Conservation (phyloP, 2,329 filamentous ascomycete species). For the Microsporum audouinii region DNA sequence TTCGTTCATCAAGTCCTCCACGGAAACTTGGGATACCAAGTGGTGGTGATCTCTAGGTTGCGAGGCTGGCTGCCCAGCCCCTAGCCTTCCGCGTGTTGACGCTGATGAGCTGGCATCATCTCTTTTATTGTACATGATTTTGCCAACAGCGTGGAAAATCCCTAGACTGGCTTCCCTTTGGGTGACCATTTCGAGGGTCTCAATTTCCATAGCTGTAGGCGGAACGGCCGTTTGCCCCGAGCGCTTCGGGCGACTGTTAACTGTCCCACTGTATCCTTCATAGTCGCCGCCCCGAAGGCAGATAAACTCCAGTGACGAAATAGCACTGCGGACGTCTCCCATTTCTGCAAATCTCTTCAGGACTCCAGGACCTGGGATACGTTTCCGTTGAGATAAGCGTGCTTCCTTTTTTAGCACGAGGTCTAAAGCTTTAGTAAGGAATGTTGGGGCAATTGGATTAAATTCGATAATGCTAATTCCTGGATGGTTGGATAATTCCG, state of each 20-base stretch:
- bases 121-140: slow-evolving; percentile 92
- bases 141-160: slow-evolving; percentile 92
- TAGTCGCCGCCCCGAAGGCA: slow-evolving; percentile 70
- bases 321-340: slow-evolving; percentile 85
- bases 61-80: slow-evolving; percentile 46
- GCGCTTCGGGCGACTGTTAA: slow-evolving; percentile 57
- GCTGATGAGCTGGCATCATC: slow-evolving; percentile 34
- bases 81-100: slow-evolving; percentile 17
- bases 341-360: slow-evolving; percentile 71
- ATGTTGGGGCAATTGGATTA: slow-evolving; percentile 78
- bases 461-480: slow-evolving; percentile 76
- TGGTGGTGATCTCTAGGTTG: slow-evolving; percentile 48
- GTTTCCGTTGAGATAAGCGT: slow-evolving; percentile 54
- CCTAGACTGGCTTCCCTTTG: slow-evolving; percentile 82
- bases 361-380: slow-evolving; percentile 65
- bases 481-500: slow-evolving; percentile 72
- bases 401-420: slow-evolving; percentile 76
- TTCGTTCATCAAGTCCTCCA: slow-evolving; percentile 77
- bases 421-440: slow-evolving; percentile 74
- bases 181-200: slow-evolving; percentile 68
- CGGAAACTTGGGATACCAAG: slow-evolving; percentile 52
- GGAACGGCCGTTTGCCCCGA: slow-evolving; percentile 33
- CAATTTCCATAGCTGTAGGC: slow-evolving; percentile 65
- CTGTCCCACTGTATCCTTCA: slow-evolving; percentile 61
- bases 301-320: slow-evolving; percentile 83